These are phyloP conservation scores for Pisolithus sp. DNA, from an alignment of 768 basidiomycete genomes.

Conservation along the genomic window DNA sequence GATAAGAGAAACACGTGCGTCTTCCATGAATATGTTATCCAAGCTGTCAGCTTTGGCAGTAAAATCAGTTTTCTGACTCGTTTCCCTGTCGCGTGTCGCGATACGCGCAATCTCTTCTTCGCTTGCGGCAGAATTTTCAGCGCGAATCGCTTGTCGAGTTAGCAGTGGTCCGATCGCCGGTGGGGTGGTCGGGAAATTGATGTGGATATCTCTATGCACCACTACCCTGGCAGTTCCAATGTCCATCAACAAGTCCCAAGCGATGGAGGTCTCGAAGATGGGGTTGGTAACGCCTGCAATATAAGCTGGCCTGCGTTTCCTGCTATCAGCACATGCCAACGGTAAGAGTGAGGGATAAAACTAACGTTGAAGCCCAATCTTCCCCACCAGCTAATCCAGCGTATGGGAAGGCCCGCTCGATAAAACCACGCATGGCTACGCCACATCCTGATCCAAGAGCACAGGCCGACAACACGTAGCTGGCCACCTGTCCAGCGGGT, in stretches of 20 bases:
- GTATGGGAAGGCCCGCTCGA: conserved; percentile 91
- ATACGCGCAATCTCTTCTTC: conserved; percentile 68
- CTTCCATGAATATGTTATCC: conserved; percentile 89
- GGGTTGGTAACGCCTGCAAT: conserved; percentile 98
- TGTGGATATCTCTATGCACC: conserved; percentile 79
- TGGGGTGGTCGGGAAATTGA: conserved; percentile 43
- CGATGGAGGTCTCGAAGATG: conserved; percentile 80
- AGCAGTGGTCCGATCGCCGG: conserved; percentile 40
- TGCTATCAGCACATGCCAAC: background rate
- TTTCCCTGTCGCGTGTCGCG: conserved; percentile 45
- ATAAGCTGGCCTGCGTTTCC: conserved; percentile 64
- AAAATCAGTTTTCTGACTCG: conserved; percentile 47
- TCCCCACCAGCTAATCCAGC: conserved; percentile 85
- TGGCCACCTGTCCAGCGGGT: conserved; percentile 86
- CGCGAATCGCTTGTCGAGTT: conserved; percentile 53
- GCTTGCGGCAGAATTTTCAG: conserved; percentile 54
- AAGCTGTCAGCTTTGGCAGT: conserved; percentile 51
- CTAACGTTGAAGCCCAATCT: conserved; percentile 85
- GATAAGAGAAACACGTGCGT: conserved; percentile 48
- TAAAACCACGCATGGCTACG: conserved; percentile 74
- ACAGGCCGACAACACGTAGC: conserved; percentile 89
- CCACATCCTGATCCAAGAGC: conserved; percentile 91
- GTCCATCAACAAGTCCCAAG: conserved; percentile 94
- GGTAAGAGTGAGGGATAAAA: conserved; percentile 7
- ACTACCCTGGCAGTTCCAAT: conserved; percentile 81